These are phyloP conservation scores for Gleditsia sinensis DNA, from an alignment of 306 rosid genomes.

Conservation along the genomic window DNA sequence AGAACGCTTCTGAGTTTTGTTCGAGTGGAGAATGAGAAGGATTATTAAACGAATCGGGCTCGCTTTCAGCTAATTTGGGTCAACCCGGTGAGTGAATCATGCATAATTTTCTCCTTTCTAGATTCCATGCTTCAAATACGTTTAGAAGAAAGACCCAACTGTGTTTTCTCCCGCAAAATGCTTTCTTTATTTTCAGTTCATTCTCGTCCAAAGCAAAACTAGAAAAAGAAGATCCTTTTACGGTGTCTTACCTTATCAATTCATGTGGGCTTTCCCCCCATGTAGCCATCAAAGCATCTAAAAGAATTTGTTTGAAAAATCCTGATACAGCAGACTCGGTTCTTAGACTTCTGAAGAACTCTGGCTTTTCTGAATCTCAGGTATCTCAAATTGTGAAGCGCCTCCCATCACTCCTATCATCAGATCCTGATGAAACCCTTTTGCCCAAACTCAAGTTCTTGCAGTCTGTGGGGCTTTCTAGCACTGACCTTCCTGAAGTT, in stretches of 20 bases:
- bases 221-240: slow-evolving; percentile 10
- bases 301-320: neutral
- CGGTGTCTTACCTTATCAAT: slow-evolving; percentile 35
- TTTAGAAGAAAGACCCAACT: neutral
- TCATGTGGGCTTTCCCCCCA: slow-evolving; percentile 43
- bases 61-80: neutral
- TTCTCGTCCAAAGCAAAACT: neutral
- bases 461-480: slow-evolving; percentile 38
- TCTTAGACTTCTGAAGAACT: slow-evolving; percentile 20
- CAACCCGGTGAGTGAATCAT: neutral
- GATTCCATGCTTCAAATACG: neutral
- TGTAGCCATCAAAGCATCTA: slow-evolving; percentile 28
- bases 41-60: too few relatives aligned
- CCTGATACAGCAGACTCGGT: slow-evolving; percentile 32
- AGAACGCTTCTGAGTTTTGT: too few relatives aligned
- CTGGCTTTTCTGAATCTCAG: slow-evolving; percentile 39
- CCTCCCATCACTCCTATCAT: slow-evolving; percentile 3
- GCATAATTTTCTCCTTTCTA: neutral
- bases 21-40: too few relatives aligned
- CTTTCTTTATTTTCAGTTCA: neutral
- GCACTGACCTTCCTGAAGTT: slow-evolving; percentile 28
- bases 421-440: slow-evolving; percentile 32
- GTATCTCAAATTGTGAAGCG: slow-evolving; percentile 18
- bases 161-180: neutral
- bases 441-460: slow-evolving; percentile 46